Percentiles rank a stretch among this genome's conserved stretches.
Evolutionary conservation across 371 early-diverging fungal genomes (phyloP).

Genomic region (Circinella umbellata): DNA sequence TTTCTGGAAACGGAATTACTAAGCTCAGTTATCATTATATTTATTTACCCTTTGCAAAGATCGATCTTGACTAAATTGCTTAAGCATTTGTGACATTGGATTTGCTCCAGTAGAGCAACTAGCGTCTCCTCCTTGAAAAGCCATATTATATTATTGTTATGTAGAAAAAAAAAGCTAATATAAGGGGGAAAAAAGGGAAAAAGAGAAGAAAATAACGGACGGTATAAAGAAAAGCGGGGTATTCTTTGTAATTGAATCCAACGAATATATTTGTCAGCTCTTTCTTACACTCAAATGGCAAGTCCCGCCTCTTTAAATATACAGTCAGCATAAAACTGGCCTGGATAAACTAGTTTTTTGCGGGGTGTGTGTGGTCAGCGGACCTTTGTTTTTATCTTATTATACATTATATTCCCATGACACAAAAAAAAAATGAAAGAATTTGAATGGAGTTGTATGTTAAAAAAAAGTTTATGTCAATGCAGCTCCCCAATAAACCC

Average conservation of each 20-base stretch:
- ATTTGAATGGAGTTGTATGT: too few relatives aligned
- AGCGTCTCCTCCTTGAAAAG: slow-evolving; percentile 38
- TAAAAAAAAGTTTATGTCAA: too few relatives aligned
- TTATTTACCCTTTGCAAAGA: slow-evolving; percentile 65
- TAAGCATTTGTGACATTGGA: slow-evolving; percentile 28
- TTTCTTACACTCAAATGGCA: background rate
- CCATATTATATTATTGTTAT: slow-evolving; percentile 38
- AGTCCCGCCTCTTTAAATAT: background rate
- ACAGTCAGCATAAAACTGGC: background rate
- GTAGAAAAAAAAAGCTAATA: slow-evolving; percentile 3
- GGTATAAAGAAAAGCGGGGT: background rate
- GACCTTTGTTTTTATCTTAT: too few relatives aligned
- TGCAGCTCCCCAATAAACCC: too few relatives aligned
- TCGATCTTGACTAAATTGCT: slow-evolving; percentile 77
- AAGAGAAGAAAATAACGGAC: too few relatives aligned
- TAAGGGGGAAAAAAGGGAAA: background rate
- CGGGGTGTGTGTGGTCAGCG: too few relatives aligned
- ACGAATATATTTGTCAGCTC: background rate
- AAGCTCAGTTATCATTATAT: background rate
- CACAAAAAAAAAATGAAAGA: too few relatives aligned
- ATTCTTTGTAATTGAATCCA: background rate
- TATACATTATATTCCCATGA: too few relatives aligned
- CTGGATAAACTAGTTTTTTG: background rate
- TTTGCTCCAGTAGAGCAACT: slow-evolving; percentile 64
- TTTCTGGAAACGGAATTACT: background rate